Evolutionary conservation across 371 early-diverging fungal species (phyloP), one percentile per base, ranked within the genome.

Genomic region (Paraphysoderma sedebokerense): DNA sequence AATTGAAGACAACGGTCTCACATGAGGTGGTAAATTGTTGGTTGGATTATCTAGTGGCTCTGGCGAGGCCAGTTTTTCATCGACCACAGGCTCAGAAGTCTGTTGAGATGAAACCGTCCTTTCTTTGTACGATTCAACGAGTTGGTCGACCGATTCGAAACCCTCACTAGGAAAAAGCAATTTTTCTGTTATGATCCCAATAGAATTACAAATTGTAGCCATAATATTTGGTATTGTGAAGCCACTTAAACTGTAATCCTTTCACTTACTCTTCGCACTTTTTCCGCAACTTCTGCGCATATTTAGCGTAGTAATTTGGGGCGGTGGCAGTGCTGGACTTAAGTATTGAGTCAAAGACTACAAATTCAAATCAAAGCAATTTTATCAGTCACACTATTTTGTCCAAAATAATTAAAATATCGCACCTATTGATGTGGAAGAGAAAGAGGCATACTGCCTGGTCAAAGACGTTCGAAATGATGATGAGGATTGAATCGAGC

Each of bases 11-110:
- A 24, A 11, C 13, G 38, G 38, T 23, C 40, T 46, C 39, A 46
- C 47, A 22, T 46, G 47, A 24, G 47, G 46, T 8, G 47, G 47
- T 41, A 46, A n/a, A n/a, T 6, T 42, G 38, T 23, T 19, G 2
- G 5, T 33, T n/a, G 46, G 19, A 9, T n/a, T 6, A 19, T 32
- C 33, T 3, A 46, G 44, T 13, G n/a, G 29, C 6, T 5, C 47
- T n/a, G 44, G n/a, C 33, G 32, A 19, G 38, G 24, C 27, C 42
- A 30, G 28, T 6, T 42, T 17, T 19, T 33, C 22, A 17, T 19
- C 33, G 9, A 11, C 12, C 17, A 41, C 33, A n/a, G 15, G 46
- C 24, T 46, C 9, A 5, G 6, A 5, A 8, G 47, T 41, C 24
- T 22, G 28, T 15, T 9, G 6, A 24, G 3, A 3, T 11, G 12